These are phyloP conservation scores for Biscogniauxia sp. DNA, from an alignment of 2,329 filamentous ascomycete genomes.

Conservation along the genomic window DNA sequence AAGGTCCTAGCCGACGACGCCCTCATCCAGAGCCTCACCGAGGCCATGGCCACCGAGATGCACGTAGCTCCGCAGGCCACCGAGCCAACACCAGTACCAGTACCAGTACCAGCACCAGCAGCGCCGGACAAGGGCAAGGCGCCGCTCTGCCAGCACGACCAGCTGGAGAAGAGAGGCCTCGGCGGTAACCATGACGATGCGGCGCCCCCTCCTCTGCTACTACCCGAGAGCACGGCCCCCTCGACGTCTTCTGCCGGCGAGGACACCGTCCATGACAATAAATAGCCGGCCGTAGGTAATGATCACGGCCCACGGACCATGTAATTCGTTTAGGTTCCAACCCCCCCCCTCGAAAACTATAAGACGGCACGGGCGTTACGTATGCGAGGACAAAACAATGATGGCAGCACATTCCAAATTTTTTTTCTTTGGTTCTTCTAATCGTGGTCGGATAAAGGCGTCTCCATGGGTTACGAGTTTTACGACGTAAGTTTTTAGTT, in stretches of 20 bases:
- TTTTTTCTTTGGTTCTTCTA: too few species aligned
- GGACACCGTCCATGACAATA: not conserved
- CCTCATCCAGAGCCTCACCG: slow-evolving; percentile 28
- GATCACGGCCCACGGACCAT: too few species aligned
- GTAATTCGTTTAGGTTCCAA: too few species aligned
- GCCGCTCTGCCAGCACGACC: slow-evolving; percentile 12
- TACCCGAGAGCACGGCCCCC: not conserved
- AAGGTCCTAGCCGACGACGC: slow-evolving; percentile 26
- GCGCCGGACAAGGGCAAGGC: slow-evolving; percentile 25
- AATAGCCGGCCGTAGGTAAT: too few species aligned
- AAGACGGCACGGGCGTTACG: too few species aligned
- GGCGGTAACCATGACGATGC: slow-evolving; percentile 1
- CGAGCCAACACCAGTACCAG: not conserved
- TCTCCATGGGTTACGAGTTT: not conserved
- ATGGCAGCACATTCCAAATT: too few species aligned
- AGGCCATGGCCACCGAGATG: slow-evolving; percentile 31
- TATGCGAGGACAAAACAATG: too few species aligned
- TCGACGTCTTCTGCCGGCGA: not conserved
- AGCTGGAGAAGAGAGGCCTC: slow-evolving; percentile 6
- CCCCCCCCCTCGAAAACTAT: too few species aligned
- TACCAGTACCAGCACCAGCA: not conserved
- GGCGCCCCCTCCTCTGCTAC: not conserved
- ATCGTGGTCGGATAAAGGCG: too few species aligned
- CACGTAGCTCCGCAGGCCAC: slow-evolving; percentile 5
- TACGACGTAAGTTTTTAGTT: not conserved